Percentiles rank a stretch among this genome's conserved stretches.
phyloP scores from a whole-genome alignment of 1,139 yeast species.

The Lodderomyces elongisporus region DNA sequence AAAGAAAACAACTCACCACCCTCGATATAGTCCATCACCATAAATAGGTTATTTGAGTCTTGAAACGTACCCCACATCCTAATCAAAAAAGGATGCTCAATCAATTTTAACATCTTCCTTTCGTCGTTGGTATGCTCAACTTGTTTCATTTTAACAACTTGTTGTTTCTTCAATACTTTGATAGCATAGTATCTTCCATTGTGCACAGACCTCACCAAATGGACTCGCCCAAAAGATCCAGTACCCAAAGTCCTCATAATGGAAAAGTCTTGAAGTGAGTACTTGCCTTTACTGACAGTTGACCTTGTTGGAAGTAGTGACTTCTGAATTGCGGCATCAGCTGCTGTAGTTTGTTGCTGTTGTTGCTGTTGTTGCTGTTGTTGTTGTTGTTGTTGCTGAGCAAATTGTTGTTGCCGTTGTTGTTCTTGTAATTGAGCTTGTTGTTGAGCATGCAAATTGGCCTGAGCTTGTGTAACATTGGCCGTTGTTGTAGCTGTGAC shows the following conservation, averaged over 20 bases:
- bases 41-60: slow-evolving; percentile 50
- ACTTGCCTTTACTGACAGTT: slow-evolving; percentile 50
- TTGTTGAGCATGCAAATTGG: slow-evolving; percentile 6
- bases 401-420: slow-evolving; percentile 9
- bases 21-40: slow-evolving; percentile 62
- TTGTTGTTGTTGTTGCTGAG: slow-evolving; percentile 10
- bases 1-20: slow-evolving; percentile 58
- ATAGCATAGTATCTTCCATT: slow-evolving; percentile 58
- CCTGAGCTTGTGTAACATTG: slow-evolving; percentile 8
- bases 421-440: slow-evolving; percentile 7
- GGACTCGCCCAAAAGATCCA: slow-evolving; percentile 61
- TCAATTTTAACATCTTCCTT: slow-evolving; percentile 50
- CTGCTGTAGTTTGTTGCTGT: slow-evolving; percentile 13
- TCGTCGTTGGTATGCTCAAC: slow-evolving; percentile 64
- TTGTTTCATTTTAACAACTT: slow-evolving; percentile 58
- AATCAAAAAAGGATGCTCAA: slow-evolving; percentile 55
- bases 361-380: slow-evolving; percentile 8
- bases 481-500: slow-evolving; percentile 10
- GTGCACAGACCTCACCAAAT: slow-evolving; percentile 53
- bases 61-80: slow-evolving; percentile 66
- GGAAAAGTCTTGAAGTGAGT: slow-evolving; percentile 48
- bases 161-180: slow-evolving; percentile 53
- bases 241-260: slow-evolving; percentile 56
- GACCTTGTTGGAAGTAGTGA: slow-evolving; percentile 31
- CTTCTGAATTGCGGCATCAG: slow-evolving; percentile 25